Base-by-base conservation (phyloP, 441 rosid genomes). In the Erodium chrysanthum region DNA sequence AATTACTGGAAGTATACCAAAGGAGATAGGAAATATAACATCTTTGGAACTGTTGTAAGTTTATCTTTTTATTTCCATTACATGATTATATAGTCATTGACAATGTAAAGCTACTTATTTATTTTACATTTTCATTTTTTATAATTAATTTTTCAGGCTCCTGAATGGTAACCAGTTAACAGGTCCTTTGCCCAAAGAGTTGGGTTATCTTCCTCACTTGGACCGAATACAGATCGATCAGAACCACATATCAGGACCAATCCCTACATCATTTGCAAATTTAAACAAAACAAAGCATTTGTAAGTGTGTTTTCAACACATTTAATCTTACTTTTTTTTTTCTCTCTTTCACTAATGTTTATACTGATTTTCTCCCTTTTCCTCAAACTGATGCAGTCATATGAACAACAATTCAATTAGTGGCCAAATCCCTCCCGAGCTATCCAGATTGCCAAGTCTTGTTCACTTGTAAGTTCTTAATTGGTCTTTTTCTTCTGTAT, bases 381-480 rank as follows among this genome's bases (percentile, higher is more conserved):
- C 70, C 44, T 56, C 73, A 66, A 71, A 68, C 56, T 62, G 79
- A 72, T 73, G 70, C 86, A 93, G 98, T 84, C 98, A 94, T 84
- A 86, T 94, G 97, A 94, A 94, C 77, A 94, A 94, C 82, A 94
- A 94, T 78, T 94, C 97, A 58, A 83, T 94, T 33, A 91, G 96
- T 46, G 99, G 99, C 33, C 90, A 82, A 79, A 88, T 94, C 72
- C 99, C 99, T 0, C 81, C 86, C 3, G 97, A 91, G 75, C 81
- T 94, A 54, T 85, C 96, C 68, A 85, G 80, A 78, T 72, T 94
- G 68, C 93, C 97, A 0, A 77, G 33, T 62, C 93, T 94, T 74
- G 81, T 91, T 83, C 98, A 94, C 90, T 75, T 94, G 99, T 94
- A 87, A 91, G 98, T 84, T 66, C 61, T 65, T 66, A 48, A 6